These are phyloP conservation scores for Rhexocercosporidium sp. DNA, from an alignment of 2,329 filamentous ascomycete genomes.

Conservation along the genomic window DNA sequence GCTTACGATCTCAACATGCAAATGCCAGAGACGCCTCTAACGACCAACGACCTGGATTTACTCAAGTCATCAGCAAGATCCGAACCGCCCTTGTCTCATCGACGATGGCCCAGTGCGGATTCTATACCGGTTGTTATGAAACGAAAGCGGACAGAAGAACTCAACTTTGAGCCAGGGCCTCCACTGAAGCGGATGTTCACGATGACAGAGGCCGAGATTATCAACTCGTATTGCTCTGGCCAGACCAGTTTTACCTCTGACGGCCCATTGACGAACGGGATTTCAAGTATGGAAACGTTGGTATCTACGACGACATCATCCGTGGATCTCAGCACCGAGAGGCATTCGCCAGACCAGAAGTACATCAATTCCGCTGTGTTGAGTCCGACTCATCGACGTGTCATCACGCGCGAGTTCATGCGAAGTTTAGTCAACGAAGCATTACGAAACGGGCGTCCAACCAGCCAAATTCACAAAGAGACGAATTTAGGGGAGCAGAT, in stretches of 20 bases:
- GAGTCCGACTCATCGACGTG: conserved; percentile 32
- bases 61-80: conserved; percentile 10
- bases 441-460: conserved; percentile 36
- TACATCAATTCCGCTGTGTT: conserved; percentile 22
- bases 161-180: conserved; percentile 32
- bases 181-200: conserved; percentile 38
- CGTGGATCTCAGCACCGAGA: background rate
- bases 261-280: background rate
- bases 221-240: conserved; percentile 22
- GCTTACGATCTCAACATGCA: conserved; percentile 79
- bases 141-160: conserved; percentile 30
- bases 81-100: background rate
- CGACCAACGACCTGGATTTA: conserved; percentile 28
- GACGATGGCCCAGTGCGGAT: background rate
- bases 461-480: conserved; percentile 32
- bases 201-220: conserved; percentile 32
- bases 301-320: conserved; percentile 14
- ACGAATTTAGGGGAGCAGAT: conserved; percentile 39
- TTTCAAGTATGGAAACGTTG: background rate
- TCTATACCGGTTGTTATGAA: conserved; percentile 28
- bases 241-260: background rate
- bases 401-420: conserved; percentile 40
- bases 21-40: conserved; percentile 65
- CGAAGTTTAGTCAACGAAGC: conserved; percentile 36
- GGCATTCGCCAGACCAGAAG: background rate